Conservation (phyloP, 83 land plant species). For the Picea abies region DNA sequence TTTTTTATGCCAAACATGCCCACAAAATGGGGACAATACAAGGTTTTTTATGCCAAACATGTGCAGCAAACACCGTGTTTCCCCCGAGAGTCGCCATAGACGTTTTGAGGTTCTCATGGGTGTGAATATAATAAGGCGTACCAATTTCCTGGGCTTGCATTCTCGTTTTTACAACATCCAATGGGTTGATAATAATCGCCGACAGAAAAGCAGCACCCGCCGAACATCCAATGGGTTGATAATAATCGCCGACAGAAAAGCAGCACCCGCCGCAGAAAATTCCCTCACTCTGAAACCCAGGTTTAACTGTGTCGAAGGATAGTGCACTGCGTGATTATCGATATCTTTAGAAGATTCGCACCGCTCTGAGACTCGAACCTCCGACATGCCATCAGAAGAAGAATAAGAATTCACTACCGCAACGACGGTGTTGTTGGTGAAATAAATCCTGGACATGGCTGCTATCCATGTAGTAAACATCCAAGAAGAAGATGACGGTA, state of each 20-base stretch:
- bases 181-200: conserved; percentile 88
- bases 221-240: conserved; percentile 95
- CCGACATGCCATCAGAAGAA: background rate
- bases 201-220: conserved; percentile 94
- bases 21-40: no score
- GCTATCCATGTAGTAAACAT: no score
- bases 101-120: conserved; percentile 33
- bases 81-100: conserved; percentile 54
- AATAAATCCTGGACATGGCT: no score
- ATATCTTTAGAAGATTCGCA: background rate
- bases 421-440: no score
- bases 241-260: conserved; percentile 81
- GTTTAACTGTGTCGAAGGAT: conserved; percentile 10
- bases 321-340: background rate
- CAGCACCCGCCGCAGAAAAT: conserved; percentile 92
- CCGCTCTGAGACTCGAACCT: background rate
- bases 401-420: no score
- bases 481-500: no score
- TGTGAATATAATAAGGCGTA: conserved; percentile 57
- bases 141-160: conserved; percentile 97
- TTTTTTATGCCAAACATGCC: no score
- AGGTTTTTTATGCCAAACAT: no score
- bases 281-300: conserved; percentile 71
- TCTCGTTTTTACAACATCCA: conserved; percentile 87
- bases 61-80: conserved; percentile 23